Percentiles rank a stretch among this genome's conserved stretches.
Evolutionary conservation across 2,329 filamentous ascomycete genomes (phyloP).

Genomic region (Claviceps capensis): DNA sequence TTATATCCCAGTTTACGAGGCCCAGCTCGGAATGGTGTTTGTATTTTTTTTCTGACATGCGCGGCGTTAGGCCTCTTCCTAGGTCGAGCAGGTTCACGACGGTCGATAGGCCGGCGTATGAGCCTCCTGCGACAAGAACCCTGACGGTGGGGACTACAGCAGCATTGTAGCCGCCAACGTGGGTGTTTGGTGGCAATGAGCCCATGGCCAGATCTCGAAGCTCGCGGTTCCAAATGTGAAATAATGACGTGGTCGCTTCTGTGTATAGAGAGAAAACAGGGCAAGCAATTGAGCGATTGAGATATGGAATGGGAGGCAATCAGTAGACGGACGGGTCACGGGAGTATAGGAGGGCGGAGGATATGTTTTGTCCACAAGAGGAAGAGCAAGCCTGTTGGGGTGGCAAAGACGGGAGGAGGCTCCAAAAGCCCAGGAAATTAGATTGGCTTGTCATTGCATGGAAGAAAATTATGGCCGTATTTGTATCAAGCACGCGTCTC

Average conservation of each 20-base stretch:
- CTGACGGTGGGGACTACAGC: slow-evolving; percentile 25
- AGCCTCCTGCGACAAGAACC: slow-evolving; percentile 56
- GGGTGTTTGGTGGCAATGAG: slow-evolving; percentile 13
- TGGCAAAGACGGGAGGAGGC: no score
- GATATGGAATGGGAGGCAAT: no score
- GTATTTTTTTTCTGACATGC: slow-evolving; percentile 25
- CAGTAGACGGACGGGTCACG: no score
- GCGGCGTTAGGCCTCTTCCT: slow-evolving; percentile 39
- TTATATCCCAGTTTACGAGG: slow-evolving; percentile 50
- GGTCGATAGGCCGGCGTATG: slow-evolving; percentile 56
- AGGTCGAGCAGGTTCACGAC: slow-evolving; percentile 56
- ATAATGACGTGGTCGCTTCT: background rate
- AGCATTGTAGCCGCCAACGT: background rate
- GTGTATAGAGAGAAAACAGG: no score
- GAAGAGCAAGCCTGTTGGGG: no score
- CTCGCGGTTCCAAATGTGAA: background rate
- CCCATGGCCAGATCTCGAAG: slow-evolving; percentile 11
- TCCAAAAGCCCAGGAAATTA: no score
- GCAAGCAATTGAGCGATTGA: no score
- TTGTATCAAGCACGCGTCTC: no score
- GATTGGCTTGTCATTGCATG: no score
- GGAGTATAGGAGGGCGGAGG: no score
- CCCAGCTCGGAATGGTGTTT: slow-evolving; percentile 26
- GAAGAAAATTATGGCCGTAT: no score
- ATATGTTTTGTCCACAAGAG: no score